Base-by-base conservation (phyloP, 441 rosid genomes). In the Gossypium laxum region DNA sequence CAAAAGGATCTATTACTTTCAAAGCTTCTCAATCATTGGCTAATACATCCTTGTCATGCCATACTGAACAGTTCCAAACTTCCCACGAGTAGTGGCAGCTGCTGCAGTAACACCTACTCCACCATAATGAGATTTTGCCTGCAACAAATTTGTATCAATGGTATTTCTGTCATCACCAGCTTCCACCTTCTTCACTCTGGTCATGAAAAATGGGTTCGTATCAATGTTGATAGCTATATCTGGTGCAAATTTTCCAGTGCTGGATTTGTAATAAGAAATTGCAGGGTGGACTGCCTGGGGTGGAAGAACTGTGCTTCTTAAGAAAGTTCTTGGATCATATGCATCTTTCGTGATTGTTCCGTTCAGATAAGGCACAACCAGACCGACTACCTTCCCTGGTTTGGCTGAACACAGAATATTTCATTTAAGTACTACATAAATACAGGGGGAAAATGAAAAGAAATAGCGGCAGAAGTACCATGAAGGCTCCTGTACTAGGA, bases 221-320 rank as follows among this genome's bases (percentile, higher is more conserved):
- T 93, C 96, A 0, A 92, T 92, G 74, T 87, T 82, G 77, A 93
- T 86, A 57, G 92, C 91, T 32, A 91, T 81, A 1, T 91, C 97
- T 24, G 91, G 88, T 1, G 81, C 81, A 21, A 78, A 77, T 83
- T 87, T 88, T 3, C 32, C 5, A 3, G 1, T 28, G 32, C 81
- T 88, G 8, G 82, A 67, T 75, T 78, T 87, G 50, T 75, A 78
- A 75, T 80, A 80, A 67, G 76, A 72, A 67, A 73, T 80, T 26
- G 85, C 61, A 73, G 83, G 65, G 64, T 84, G 82, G 64, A 75
- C 80, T 63, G 79, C 76, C 59, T 85, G 84, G 26, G 81, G 70
- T 45, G 90, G 88, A 60, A 82, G 78, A 65, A 62, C 77, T 1
- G 83, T 22, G 72, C 88, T 81, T 76, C 88, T 81, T 52, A 83